Base-by-base conservation (phyloP, 257 asterid genomes). In the Jasminum sambac region DNA sequence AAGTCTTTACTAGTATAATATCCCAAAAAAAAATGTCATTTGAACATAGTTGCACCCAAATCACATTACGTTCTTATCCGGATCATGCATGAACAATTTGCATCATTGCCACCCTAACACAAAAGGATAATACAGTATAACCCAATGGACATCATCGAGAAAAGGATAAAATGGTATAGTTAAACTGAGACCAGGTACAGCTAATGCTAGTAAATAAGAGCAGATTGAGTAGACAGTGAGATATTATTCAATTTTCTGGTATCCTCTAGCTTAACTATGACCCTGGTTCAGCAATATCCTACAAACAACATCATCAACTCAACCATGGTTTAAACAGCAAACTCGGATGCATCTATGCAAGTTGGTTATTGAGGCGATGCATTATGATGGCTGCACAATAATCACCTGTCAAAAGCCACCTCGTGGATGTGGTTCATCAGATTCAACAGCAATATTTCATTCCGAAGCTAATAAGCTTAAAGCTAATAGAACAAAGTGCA, bases 1-100 rank as follows among this genome's bases (percentile, higher is more conserved):
- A 64, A 39, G 61, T 13, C 19, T 46, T 72, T 41, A 14, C 39
- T 50, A 38, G 69, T 73, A 63, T 36, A 61, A 40, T 63, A 70
- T 25, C 64, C n/a, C n/a, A n/a, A n/a, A n/a, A 55, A 69, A 50
- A 46, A 50, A 40, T 21, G 72, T 17, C 67, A 60, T 43, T 24
- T 38, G 42, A 21, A 52, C 30, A 21, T 52, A 19, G 19, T n/a
- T 52, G 40, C 42, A 25, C 36, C 13, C n/a, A 43, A 30, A 34
- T 39, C 63, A 42, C 48, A 67, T 42, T 60, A 23, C 37, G 36
- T 12, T 17, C 5, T 2, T 52, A 19, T 9, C 24, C 17, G 30
- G 26, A 52, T 52, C 26, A 2, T 12, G 60, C 60, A 52, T 19
- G 21, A 26, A 52, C 30, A 52, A 19, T 12, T 52, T 8, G 60